Percentiles rank a stretch among this genome's conserved stretches.
These are phyloP conservation scores for Syncephalastrum contaminatum DNA, from an alignment of 371 early-diverging fungal genomes.

Conservation along the genomic window DNA sequence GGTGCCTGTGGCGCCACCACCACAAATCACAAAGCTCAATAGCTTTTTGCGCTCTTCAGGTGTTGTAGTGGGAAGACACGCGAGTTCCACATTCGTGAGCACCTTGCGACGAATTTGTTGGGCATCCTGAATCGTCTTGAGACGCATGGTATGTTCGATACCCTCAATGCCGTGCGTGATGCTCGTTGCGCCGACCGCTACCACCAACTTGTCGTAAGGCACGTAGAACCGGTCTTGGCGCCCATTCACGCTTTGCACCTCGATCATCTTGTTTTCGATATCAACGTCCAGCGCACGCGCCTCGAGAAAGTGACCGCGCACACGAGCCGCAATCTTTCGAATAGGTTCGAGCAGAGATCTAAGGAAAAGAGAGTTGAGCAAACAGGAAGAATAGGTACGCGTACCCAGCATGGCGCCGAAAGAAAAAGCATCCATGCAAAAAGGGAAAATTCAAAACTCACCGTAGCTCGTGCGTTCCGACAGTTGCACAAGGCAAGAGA, in stretches of 20 bases:
- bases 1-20: constrained; percentile 75
- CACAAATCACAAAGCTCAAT: constrained; percentile 73
- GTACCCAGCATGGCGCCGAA: constrained; percentile 14
- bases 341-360: constrained; percentile 73
- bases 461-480: constrained; percentile 58
- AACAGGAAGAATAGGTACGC: constrained; percentile 7
- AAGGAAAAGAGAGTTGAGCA: background rate
- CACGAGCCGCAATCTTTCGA: constrained; percentile 53
- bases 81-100: constrained; percentile 80
- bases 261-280: constrained; percentile 58
- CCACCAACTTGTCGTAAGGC: constrained; percentile 79
- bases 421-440: background rate
- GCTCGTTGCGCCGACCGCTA: constrained; percentile 78
- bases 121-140: constrained; percentile 76
- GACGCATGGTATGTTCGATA: constrained; percentile 63
- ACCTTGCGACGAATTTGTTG: constrained; percentile 64
- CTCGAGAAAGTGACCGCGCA: constrained; percentile 53
- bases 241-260: constrained; percentile 36
- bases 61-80: constrained; percentile 68
- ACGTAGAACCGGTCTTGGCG: constrained; percentile 46
- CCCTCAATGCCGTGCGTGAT: constrained; percentile 84
- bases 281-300: constrained; percentile 70
- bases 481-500: constrained; percentile 74
- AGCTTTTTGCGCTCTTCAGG: constrained; percentile 75
- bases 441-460: background rate